Conservation (phyloP, 768 basidiomycete genomes). For the Leccinum boreale region DNA sequence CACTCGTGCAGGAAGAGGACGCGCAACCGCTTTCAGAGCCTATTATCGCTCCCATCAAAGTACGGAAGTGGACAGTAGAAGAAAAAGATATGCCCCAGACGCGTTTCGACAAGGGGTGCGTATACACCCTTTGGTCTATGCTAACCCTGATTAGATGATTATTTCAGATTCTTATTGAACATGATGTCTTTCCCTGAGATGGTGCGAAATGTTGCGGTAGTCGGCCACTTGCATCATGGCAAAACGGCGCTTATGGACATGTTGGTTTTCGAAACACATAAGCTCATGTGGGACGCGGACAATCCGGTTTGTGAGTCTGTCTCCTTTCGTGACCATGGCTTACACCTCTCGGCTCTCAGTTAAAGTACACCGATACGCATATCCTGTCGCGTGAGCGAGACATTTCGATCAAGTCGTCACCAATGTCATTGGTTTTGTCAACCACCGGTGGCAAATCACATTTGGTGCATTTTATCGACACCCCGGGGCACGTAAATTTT, state of each 20-base stretch:
- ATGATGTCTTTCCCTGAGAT: constrained; percentile 90
- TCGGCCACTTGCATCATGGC: constrained; percentile 96
- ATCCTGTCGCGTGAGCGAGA: constrained; percentile 81
- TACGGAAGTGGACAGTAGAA: constrained; percentile 91
- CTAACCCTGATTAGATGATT: constrained; percentile 8
- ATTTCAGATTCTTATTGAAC: constrained; percentile 79
- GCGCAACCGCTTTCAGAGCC: constrained; percentile 93
- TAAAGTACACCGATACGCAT: constrained; percentile 96
- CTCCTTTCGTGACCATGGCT: constrained; percentile 15
- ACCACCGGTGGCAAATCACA: constrained; percentile 90
- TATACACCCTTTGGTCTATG: background rate
- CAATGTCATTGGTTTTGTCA: constrained; percentile 88
- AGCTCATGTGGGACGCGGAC: constrained; percentile 91
- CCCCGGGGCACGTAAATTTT: constrained; percentile 98
- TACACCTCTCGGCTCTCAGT: constrained; percentile 42
- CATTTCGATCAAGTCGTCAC: constrained; percentile 95
- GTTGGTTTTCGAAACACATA: constrained; percentile 96
- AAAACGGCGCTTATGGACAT: constrained; percentile 97
- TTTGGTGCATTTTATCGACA: constrained; percentile 91
- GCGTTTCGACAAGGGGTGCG: constrained; percentile 95
- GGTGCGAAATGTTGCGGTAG: constrained; percentile 94
- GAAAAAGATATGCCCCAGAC: constrained; percentile 96
- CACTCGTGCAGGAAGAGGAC: constrained; percentile 97
- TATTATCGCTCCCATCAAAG: constrained; percentile 92
- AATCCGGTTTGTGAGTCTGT: constrained; percentile 57